Evolutionary conservation across 169 alveolate genomes (phyloP).

Genomic region (Plasmodium malariae): DNA sequence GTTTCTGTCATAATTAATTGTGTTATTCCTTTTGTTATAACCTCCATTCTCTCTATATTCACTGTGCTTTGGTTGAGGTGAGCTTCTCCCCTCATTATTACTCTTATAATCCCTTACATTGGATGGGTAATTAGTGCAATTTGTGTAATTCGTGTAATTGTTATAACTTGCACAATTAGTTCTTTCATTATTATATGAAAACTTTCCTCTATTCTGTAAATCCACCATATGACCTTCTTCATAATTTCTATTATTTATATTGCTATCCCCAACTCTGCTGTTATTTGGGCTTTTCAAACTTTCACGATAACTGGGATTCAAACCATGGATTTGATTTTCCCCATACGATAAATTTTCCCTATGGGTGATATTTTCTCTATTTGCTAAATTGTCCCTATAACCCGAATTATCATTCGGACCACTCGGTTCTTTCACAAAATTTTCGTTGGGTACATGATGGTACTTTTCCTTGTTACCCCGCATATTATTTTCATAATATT

Average conservation of each 20-base stretch:
- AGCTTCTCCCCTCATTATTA: background rate
- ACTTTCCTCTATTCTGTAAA: background rate
- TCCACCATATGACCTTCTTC: background rate
- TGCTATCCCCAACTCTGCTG: too few species aligned
- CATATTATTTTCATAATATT: constrained; percentile 8
- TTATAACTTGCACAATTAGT: background rate
- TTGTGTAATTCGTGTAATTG: too few species aligned
- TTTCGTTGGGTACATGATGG: constrained; percentile 19
- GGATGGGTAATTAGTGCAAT: background rate
- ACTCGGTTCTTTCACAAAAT: background rate
- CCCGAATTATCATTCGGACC: too few species aligned
- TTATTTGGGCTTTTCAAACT: too few species aligned
- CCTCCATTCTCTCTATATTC: background rate
- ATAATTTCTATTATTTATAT: background rate
- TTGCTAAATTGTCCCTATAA: too few species aligned
- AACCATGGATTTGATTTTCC: background rate
- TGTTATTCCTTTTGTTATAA: constrained; percentile 7
- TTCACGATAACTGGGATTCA: too few species aligned
- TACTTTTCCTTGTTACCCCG: background rate
- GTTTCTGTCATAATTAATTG: background rate
- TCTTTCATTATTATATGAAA: background rate
- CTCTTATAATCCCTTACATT: background rate
- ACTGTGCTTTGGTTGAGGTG: background rate
- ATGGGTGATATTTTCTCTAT: background rate
- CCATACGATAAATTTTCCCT: background rate